Conservation (phyloP, 495 filamentous ascomycete genomes). For the Podospora australis region DNA sequence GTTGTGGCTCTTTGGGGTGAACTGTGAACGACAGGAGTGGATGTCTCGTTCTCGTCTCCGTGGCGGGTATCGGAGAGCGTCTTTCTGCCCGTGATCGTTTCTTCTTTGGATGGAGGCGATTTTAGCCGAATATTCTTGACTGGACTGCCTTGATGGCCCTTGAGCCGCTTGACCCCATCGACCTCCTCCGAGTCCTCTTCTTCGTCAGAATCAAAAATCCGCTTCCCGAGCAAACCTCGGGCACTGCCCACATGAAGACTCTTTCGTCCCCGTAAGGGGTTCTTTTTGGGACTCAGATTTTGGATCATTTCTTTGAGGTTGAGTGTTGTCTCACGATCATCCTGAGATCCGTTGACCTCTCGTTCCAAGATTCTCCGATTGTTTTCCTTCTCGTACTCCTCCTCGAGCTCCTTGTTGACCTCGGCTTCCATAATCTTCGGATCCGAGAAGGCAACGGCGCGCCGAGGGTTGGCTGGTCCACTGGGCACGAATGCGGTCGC, state of each 20-base stretch:
- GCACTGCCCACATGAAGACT: conserved; percentile 72
- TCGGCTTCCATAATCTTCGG: conserved; percentile 61
- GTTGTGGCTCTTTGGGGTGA: conserved; percentile 49
- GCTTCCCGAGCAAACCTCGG: conserved; percentile 66
- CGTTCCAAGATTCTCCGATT: conserved; percentile 47
- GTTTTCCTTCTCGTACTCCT: conserved; percentile 58
- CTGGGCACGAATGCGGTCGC: conserved; percentile 55
- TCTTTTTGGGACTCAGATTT: conserved; percentile 71
- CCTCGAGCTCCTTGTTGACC: conserved; percentile 59
- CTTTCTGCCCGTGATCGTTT: conserved; percentile 53
- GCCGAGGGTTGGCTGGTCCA: conserved; percentile 18
- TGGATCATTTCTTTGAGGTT: conserved; percentile 72
- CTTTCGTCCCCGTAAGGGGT: conserved; percentile 59
- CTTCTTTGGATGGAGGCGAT: conserved; percentile 57
- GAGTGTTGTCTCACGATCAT: conserved; percentile 53
- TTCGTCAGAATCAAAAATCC: conserved; percentile 64
- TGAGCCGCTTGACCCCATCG: conserved; percentile 62
- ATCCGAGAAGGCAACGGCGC: conserved; percentile 58
- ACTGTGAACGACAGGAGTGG: conserved; percentile 34
- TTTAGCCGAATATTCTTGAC: conserved; percentile 68
- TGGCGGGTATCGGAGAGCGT: conserved; percentile 42
- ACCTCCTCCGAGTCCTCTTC: conserved; percentile 59
- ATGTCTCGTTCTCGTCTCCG: conserved; percentile 17
- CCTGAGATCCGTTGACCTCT: conserved; percentile 39
- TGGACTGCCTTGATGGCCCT: conserved; percentile 65